Evolutionary conservation across 1,139 yeast species (phyloP), one percentile per base, ranked within the genome.

Genomic region (Geotrichum histeridarum): DNA sequence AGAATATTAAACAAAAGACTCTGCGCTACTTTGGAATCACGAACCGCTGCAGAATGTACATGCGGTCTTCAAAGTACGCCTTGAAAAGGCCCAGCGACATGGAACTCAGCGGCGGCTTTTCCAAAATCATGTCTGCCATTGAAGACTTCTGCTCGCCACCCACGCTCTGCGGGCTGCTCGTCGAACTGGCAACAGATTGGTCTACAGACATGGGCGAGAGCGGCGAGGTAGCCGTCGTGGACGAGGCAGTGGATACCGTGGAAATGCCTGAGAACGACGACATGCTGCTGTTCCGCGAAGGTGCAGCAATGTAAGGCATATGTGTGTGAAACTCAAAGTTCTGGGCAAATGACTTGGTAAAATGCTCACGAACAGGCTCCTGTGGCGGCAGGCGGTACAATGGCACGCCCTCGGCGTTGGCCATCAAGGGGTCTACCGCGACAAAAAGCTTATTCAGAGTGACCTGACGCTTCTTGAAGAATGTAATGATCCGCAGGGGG

Each of bases 381-480:
- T 32, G 33, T 60, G 14, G 55, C 42, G 44, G 59, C 50, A 54
- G 61, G 59, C 32, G 62, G 54, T 33, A 51, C 51, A 35, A 61
- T n/a, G 51, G 65, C 61, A 18, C 54, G 54, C 51, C 63, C 63
- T 36, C 58, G 53, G 60, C 54, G 18, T 62, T 61, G 49, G 62
- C 60, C 8, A 66, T 65, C 37, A 70, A 63, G 36, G 71, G 70
- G 44, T 63, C 64, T 3, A 67, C 56, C 14, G 64, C 62, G 27
- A 67, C 63, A 50, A 66, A 58, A 44, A 70, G 54, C 17, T 64
- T 64, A 55, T 67, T 67, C 7, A 70, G 62, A 48, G 60, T 50
- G n/a, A 62, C 54, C 14, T 64, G 55, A 42, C 75, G 65, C 44
- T 67, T 64, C 53, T 67, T 69, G 67, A 71, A 71, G 53, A 70